These are phyloP conservation scores for Nicotiana benthamiana DNA, from an alignment of 257 asterid genomes.

Conservation along the genomic window DNA sequence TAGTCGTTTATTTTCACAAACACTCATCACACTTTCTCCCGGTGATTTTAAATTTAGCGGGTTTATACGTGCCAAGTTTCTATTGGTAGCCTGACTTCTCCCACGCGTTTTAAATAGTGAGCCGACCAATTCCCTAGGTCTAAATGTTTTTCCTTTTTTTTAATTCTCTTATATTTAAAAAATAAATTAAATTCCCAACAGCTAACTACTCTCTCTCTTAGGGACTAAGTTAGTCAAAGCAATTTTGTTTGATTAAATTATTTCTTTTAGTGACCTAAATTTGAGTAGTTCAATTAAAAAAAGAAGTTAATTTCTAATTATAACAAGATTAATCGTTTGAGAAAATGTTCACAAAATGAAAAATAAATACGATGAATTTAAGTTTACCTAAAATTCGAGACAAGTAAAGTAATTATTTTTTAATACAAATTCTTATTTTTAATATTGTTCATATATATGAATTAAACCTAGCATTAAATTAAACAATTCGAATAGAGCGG, in stretches of 20 bases:
- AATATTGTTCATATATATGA: not conserved
- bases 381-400: no score
- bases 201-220: not conserved
- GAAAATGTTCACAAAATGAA: not conserved
- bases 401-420: not conserved
- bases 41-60: not conserved
- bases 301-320: not conserved
- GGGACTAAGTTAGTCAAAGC: not conserved
- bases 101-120: not conserved
- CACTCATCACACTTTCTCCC: not conserved
- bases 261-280: not conserved
- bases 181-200: not conserved
- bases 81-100: not conserved
- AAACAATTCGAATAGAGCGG: not conserved
- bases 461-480: not conserved
- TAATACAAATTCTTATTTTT: not conserved
- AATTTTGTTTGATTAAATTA: not conserved
- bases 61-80: not conserved
- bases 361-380: no score
- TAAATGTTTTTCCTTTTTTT: not conserved
- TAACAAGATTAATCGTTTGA: not conserved
- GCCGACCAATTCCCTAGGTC: not conserved
- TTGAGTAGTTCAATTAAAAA: no score
- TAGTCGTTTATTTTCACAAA: not conserved
- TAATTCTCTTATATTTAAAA: no score